Evolutionary conservation across 2,329 filamentous ascomycete genomes (phyloP).

Genomic region (Geosmithia morbida): DNA sequence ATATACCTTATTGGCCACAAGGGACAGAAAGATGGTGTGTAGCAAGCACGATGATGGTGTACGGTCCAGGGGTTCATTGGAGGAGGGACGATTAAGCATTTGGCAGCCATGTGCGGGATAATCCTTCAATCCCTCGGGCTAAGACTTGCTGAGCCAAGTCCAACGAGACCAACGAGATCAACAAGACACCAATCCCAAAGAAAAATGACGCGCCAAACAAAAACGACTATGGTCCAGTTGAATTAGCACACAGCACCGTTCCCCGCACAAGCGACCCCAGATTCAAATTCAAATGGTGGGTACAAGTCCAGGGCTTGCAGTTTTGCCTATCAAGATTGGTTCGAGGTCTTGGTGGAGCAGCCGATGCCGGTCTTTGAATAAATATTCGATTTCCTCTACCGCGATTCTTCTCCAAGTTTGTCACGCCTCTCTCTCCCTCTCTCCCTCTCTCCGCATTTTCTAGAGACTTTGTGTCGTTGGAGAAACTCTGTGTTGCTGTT

Average conservation of each 20-base stretch:
- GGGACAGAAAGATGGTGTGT: neutral
- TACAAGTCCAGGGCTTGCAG: neutral
- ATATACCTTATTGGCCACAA: neutral
- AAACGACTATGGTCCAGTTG: neutral
- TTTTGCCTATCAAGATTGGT: neutral
- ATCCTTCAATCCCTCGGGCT: neutral
- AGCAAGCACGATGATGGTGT: neutral
- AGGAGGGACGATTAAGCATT: too few species aligned
- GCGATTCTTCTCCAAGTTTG: neutral
- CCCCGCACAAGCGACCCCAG: neutral
- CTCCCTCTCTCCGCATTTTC: too few species aligned
- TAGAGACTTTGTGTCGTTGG: neutral
- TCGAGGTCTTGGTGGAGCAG: neutral
- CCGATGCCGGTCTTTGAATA: neutral
- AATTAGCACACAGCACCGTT: neutral
- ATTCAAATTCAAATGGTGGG: neutral
- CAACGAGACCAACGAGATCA: too few species aligned
- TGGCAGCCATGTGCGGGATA: neutral
- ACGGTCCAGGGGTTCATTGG: neutral
- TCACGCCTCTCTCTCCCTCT: neutral
- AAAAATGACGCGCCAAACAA: neutral
- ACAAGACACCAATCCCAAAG: neutral
- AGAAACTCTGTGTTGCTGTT: neutral
- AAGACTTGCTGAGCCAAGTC: neutral
- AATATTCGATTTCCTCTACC: neutral